Conservation (phyloP, 352 stramenopile genomes). For the Globisporangium camurandrum region DNA sequence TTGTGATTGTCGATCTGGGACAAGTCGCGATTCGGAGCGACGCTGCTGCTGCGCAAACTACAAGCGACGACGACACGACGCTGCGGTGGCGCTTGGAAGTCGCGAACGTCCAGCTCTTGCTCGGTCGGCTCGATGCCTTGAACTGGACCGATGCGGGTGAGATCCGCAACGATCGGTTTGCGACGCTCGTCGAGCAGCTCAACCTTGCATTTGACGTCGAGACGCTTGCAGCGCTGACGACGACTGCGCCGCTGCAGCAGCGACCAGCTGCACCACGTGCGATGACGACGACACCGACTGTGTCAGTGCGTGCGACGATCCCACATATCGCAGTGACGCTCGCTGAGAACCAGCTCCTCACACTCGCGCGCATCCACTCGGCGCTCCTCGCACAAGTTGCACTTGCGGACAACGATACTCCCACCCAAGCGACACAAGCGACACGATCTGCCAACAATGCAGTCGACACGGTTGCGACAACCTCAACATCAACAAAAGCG, state of each 20-base stretch:
- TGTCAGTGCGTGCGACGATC: constrained; percentile 12
- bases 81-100: constrained; percentile 59
- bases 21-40: constrained; percentile 58
- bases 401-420: background rate
- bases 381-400: constrained; percentile 11
- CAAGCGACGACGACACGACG: constrained; percentile 19
- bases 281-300: constrained; percentile 1
- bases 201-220: constrained; percentile 47
- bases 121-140: constrained; percentile 34
- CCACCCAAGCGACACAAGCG: background rate
- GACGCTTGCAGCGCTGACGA: constrained; percentile 17
- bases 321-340: constrained; percentile 14
- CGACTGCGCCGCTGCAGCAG: background rate
- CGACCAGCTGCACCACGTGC: no score
- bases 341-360: constrained; percentile 11
- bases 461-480: no score
- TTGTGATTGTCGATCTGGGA: constrained; percentile 68
- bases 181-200: constrained; percentile 52
- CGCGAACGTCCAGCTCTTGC: constrained; percentile 48
- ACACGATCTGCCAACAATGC: background rate
- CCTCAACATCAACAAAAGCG: no score
- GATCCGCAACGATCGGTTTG: constrained; percentile 24
- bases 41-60: background rate
- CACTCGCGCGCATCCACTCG: constrained; percentile 15
- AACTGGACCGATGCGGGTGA: constrained; percentile 29